Percentiles rank a stretch among this genome's conserved stretches.
phyloP scores from a whole-genome alignment of 257 asterid genomes.

The Echium plantagineum region DNA sequence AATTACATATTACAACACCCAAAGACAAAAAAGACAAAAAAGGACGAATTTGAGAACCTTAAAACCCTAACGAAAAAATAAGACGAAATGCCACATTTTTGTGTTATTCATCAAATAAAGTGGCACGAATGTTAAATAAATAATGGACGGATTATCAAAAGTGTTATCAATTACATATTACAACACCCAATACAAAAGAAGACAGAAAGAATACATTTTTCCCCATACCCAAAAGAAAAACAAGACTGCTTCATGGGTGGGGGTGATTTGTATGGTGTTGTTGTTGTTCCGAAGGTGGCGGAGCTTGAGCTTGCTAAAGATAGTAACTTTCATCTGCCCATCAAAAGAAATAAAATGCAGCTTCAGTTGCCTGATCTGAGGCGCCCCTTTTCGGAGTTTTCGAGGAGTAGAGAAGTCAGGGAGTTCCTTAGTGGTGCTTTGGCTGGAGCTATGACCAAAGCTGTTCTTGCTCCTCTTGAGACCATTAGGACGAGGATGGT shows the following conservation, averaged over 20 bases:
- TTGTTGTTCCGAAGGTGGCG: constrained; percentile 38
- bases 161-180: too few relatives aligned
- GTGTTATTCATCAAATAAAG: too few relatives aligned
- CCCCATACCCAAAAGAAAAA: too few relatives aligned
- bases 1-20: too few relatives aligned
- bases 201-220: too few relatives aligned
- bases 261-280: constrained; percentile 27
- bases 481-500: constrained; percentile 99
- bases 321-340: background rate
- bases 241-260: constrained; percentile 35
- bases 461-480: constrained; percentile 93
- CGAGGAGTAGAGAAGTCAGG: constrained; percentile 57
- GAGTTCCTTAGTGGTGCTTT: constrained; percentile 94
- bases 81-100: too few relatives aligned
- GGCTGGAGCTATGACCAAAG: constrained; percentile 98
- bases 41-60: too few relatives aligned
- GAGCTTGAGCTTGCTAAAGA: background rate
- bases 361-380: background rate
- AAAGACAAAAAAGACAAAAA: too few relatives aligned
- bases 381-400: constrained; percentile 27
- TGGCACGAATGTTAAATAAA: too few relatives aligned
- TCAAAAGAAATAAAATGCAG: background rate
- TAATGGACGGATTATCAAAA: too few relatives aligned
- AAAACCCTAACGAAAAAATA: too few relatives aligned
- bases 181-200: too few relatives aligned